phyloP scores from a whole-genome alignment of 2,329 filamentous ascomycete genomes.

The Verticillium klebahnii region DNA sequence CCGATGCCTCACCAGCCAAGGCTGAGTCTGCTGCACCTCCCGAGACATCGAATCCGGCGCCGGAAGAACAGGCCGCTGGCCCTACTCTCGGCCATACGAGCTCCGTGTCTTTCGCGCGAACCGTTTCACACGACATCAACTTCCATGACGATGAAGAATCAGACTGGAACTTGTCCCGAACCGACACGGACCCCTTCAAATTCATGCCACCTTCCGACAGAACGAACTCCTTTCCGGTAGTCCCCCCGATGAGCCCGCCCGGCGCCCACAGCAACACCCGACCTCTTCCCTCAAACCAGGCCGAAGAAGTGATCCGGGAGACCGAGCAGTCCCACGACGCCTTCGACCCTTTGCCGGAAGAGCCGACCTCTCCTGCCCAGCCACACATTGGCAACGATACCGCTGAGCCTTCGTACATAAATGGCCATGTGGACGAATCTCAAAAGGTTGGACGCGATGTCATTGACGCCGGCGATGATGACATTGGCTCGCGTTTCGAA shows the following conservation, averaged over 20 bases:
- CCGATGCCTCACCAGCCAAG: neutral
- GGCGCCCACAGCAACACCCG: constrained; percentile 21
- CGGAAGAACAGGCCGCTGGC: constrained; percentile 4
- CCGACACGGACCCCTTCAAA: constrained; percentile 53
- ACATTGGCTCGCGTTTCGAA: constrained; percentile 57
- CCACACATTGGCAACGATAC: neutral
- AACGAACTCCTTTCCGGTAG: constrained; percentile 59
- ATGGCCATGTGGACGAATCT: constrained; percentile 13
- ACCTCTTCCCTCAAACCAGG: constrained; percentile 44
- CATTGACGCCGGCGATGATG: constrained; percentile 33
- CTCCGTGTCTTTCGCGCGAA: constrained; percentile 59
- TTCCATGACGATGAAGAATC: constrained; percentile 54
- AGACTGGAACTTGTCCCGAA: constrained; percentile 51
- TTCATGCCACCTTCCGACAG: constrained; percentile 54
- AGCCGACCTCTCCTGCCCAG: neutral
- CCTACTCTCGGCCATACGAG: constrained; percentile 40
- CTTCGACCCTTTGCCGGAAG: neutral
- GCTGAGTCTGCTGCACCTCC: neutral
- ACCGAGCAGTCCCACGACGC: constrained; percentile 35
- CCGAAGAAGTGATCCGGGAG: constrained; percentile 41
- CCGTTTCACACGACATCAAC: constrained; percentile 57
- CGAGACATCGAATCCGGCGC: neutral
- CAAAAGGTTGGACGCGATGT: constrained; percentile 40
- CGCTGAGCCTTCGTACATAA: neutral
- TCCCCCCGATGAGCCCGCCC: constrained; percentile 35